These are phyloP conservation scores for Microthyrium microscopicum DNA, from an alignment of 2,329 filamentous ascomycete species.

Conservation along the genomic window DNA sequence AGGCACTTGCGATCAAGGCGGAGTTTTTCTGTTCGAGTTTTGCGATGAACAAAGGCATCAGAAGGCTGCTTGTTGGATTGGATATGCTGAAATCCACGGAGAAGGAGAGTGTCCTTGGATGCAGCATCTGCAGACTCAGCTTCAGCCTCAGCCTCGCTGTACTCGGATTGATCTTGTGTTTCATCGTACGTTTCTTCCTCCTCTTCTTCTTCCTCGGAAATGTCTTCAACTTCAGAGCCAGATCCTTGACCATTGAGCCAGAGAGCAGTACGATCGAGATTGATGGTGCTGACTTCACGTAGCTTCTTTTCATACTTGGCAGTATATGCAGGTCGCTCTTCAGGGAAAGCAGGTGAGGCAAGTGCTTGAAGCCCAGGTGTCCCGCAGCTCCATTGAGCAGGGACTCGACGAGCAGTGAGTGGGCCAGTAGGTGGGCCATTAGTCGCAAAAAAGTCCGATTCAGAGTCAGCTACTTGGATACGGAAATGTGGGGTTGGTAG, in stretches of 20 bases:
- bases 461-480: slow-evolving; percentile 8
- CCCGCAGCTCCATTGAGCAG: background rate
- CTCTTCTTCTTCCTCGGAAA: slow-evolving; percentile 1
- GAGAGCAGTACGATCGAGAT: slow-evolving; percentile 66
- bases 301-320: slow-evolving; percentile 60
- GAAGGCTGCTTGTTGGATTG: slow-evolving; percentile 45
- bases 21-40: slow-evolving; percentile 72
- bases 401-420: slow-evolving; percentile 25
- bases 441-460: slow-evolving; percentile 35
- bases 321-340: slow-evolving; percentile 46
- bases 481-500: slow-evolving; percentile 21
- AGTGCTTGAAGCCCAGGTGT: slow-evolving; percentile 1
- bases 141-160: too few species aligned
- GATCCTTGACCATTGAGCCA: slow-evolving; percentile 74
- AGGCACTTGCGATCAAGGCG: slow-evolving; percentile 69
- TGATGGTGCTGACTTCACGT: slow-evolving; percentile 49
- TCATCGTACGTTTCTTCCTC: too few species aligned
- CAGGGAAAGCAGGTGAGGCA: background rate
- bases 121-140: background rate
- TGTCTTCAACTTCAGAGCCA: slow-evolving; percentile 28
- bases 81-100: slow-evolving; percentile 68
- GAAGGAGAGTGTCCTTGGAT: slow-evolving; percentile 57
- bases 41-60: slow-evolving; percentile 73
- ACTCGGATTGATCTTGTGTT: too few species aligned
- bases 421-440: slow-evolving; percentile 53